Conservation (phyloP, 169 alveolate species). For the Plasmodium gallinaceum region DNA sequence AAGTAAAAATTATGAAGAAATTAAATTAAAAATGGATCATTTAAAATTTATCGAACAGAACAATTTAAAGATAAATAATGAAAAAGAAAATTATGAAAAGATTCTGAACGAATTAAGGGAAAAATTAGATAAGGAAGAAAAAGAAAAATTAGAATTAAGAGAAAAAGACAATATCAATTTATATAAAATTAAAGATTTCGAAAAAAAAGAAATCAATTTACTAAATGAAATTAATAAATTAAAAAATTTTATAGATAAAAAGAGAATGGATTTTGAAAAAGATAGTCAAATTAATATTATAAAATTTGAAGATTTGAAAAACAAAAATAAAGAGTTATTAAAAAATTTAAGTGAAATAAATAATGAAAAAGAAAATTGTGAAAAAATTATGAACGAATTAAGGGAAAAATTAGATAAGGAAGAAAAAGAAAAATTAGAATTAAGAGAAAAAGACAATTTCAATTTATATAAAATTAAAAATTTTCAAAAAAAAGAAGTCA, state of each 20-base stretch:
- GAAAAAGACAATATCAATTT: conserved; percentile 15
- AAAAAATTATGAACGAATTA: conserved; percentile 8
- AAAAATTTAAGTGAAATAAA: conserved; percentile 10
- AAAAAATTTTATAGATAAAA: conserved; percentile 13
- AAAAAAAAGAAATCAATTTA: conserved; percentile 16
- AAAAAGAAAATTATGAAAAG: conserved; percentile 30
- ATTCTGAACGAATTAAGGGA: conserved; percentile 11
- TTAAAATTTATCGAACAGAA: background rate
- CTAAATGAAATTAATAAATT: conserved; percentile 21
- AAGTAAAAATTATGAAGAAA: conserved; percentile 40
- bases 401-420: conserved; percentile 22
- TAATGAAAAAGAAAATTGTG: conserved; percentile 33
- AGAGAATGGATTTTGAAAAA: conserved; percentile 16
- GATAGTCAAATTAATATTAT: conserved; percentile 3
- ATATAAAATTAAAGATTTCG: conserved; percentile 17
- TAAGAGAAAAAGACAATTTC: conserved; percentile 18
- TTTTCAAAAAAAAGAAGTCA: conserved; percentile 12
- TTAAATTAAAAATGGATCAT: conserved; percentile 9
- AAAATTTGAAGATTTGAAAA: conserved; percentile 11
- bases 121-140: conserved; percentile 23
- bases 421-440: conserved; percentile 5
- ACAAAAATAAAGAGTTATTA: conserved; percentile 18
- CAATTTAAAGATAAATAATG: conserved; percentile 15
- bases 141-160: conserved; percentile 6
- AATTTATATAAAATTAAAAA: conserved; percentile 24